Conservation (phyloP, 345 rosid species). For the Gossypium ekmanianum region DNA sequence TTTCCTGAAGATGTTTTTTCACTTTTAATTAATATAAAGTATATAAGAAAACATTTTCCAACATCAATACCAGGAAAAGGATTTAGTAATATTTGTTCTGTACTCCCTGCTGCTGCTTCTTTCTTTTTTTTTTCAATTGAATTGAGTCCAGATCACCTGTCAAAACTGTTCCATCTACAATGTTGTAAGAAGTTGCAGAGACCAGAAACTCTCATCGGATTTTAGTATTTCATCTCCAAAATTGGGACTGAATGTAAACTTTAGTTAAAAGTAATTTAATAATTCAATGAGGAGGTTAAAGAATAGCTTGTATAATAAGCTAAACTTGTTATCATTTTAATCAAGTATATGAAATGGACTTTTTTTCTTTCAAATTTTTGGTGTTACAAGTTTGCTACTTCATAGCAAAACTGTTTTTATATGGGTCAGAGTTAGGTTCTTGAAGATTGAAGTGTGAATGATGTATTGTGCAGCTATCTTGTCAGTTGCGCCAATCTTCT, state of each 20-base stretch:
- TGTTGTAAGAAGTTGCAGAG: background rate
- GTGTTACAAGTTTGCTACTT: background rate
- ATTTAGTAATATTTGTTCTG: background rate
- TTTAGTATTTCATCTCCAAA: background rate
- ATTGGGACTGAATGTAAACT: background rate
- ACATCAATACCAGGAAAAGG: background rate
- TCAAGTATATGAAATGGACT: background rate
- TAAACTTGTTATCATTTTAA: background rate
- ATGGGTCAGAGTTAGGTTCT: background rate
- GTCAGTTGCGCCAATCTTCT: background rate
- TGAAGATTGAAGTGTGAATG: background rate
- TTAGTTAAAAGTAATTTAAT: background rate
- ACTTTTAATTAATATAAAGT: background rate
- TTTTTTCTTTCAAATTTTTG: background rate
- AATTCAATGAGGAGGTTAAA: background rate
- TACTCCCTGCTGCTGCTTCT: background rate
- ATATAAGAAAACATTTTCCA: background rate
- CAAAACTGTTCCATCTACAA: background rate
- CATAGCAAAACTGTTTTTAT: background rate
- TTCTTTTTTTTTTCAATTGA: no score
- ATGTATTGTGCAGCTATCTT: background rate
- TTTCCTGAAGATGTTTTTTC: background rate
- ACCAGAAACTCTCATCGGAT: background rate
- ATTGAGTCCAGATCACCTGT: background rate
- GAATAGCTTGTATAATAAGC: background rate